These are phyloP conservation scores for Macrolepiota fuliginosa DNA, from an alignment of 768 basidiomycete species.

Conservation along the genomic window DNA sequence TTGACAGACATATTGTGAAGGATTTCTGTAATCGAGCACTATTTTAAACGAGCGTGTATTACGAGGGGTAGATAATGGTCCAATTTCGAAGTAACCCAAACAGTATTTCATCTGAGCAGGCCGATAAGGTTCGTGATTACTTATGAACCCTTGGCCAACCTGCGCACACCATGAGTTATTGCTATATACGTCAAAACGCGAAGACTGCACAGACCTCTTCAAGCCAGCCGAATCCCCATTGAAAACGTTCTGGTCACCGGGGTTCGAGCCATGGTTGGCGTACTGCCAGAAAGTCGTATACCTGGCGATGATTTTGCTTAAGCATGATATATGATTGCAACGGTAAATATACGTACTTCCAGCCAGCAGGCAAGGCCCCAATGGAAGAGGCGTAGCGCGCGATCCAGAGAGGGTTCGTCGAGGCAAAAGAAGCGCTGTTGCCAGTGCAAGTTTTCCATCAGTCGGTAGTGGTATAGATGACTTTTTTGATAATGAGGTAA, in stretches of 20 bases:
- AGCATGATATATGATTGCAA: not conserved
- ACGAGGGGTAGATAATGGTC: not conserved
- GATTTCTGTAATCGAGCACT: no score
- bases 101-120: not conserved
- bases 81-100: no score
- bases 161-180: not conserved
- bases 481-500: not conserved
- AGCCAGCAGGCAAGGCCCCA: slow-evolving; percentile 60
- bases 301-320: slow-evolving; percentile 19
- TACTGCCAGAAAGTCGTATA: slow-evolving; percentile 62
- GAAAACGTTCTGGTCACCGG: slow-evolving; percentile 58
- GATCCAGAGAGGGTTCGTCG: slow-evolving; percentile 59
- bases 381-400: slow-evolving; percentile 48
- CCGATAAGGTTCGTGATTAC: not conserved
- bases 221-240: slow-evolving; percentile 34
- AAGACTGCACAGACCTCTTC: not conserved
- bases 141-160: not conserved
- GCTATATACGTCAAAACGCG: not conserved
- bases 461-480: slow-evolving; percentile 52
- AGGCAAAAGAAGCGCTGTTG: slow-evolving; percentile 47
- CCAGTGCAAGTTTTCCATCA: slow-evolving; percentile 73
- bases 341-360: slow-evolving; percentile 28
- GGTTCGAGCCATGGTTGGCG: slow-evolving; percentile 50
- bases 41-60: no score
- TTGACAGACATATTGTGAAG: no score